These are phyloP conservation scores for Stephania yunnanensis DNA, from an alignment of 164 flowering plant species.

Conservation along the genomic window DNA sequence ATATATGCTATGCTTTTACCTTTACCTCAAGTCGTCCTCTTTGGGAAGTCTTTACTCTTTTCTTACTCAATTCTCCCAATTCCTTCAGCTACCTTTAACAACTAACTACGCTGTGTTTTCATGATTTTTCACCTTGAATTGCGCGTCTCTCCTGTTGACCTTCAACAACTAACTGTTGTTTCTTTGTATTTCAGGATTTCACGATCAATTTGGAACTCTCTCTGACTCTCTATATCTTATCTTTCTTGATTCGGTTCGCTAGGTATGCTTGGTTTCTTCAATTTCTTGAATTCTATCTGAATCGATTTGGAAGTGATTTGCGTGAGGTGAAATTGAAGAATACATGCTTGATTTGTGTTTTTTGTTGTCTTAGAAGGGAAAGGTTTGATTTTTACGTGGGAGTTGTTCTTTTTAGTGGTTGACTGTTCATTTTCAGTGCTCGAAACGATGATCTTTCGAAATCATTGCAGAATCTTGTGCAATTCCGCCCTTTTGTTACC, in stretches of 20 bases:
- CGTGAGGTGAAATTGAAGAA: not conserved
- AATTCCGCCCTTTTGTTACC: not conserved
- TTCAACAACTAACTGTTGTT: not conserved
- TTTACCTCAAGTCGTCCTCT: too few relatives aligned
- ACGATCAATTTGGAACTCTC: not conserved
- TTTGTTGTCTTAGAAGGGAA: not conserved
- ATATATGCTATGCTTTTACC: too few relatives aligned
- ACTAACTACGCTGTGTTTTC: not conserved
- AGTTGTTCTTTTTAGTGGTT: not conserved
- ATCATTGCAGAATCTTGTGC: slow-evolving; percentile 8
- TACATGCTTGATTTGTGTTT: not conserved
- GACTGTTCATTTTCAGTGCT: not conserved
- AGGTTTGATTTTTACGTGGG: not conserved
- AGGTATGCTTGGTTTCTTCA: too few relatives aligned
- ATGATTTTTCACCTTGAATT: not conserved
- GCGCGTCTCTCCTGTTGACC: not conserved
- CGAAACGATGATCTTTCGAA: not conserved
- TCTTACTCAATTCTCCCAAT: too few relatives aligned
- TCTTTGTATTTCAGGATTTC: slow-evolving; percentile 3
- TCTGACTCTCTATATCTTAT: too few relatives aligned
- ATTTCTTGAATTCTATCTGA: too few relatives aligned
- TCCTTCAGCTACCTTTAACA: too few relatives aligned
- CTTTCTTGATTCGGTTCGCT: too few relatives aligned
- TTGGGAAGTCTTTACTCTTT: too few relatives aligned
- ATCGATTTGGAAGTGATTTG: too few relatives aligned